A percentile compares a stretch with the other conserved stretches of the same genome.
These are phyloP conservation scores for Drechslera avenae DNA, from an alignment of 2,329 filamentous ascomycete species.

Conservation along the genomic window DNA sequence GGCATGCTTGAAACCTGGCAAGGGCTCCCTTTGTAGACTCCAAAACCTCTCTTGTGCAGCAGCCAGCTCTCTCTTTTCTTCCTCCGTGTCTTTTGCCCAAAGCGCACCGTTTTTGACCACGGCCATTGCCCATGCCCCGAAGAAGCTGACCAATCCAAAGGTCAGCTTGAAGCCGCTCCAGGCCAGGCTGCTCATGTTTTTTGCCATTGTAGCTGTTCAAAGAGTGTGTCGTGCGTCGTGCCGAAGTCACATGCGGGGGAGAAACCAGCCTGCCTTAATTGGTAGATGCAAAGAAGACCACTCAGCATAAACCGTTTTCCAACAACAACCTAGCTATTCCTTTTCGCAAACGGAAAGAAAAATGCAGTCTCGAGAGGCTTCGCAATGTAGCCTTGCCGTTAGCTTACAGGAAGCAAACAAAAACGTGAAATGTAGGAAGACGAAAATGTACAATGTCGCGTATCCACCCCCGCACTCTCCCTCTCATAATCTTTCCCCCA, in stretches of 20 bases:
- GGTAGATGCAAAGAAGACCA: no score
- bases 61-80: constrained; percentile 28
- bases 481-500: not conserved
- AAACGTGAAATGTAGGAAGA: no score
- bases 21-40: constrained; percentile 56
- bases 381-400: no score
- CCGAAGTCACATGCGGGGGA: not conserved
- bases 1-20: constrained; percentile 55
- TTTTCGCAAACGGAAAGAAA: no score
- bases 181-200: constrained; percentile 23
- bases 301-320: no score
- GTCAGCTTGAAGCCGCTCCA: constrained; percentile 36
- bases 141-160: constrained; percentile 40
- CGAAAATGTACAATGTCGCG: not conserved
- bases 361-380: no score
- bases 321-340: no score
- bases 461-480: constrained; percentile 7
- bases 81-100: constrained; percentile 30
- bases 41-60: constrained; percentile 60
- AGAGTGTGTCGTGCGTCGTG: not conserved
- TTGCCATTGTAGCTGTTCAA: constrained; percentile 1
- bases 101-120: constrained; percentile 36
- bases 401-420: not conserved
- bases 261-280: no score
- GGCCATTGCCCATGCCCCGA: constrained; percentile 27